Evolutionary conservation across 768 basidiomycete genomes (phyloP), one percentile per base, ranked within the genome.

Genomic region (Trametes cinnabarina): DNA sequence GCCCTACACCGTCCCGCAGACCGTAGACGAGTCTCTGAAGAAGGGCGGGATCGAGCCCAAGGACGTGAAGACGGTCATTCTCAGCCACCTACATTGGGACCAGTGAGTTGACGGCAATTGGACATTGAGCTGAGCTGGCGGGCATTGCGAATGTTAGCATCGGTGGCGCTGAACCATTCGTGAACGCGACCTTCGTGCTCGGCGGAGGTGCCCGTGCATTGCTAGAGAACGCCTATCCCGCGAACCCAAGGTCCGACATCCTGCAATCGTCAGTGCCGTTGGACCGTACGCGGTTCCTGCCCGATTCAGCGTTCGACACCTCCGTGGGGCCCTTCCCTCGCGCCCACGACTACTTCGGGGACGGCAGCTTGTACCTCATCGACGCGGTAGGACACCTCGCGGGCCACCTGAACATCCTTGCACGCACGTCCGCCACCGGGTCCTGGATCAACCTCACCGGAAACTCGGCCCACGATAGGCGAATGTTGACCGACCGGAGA

Each of bases 1-100:
- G 30, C 35, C 48, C 5, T 42, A 44, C 32, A 44, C 35, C 7
- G 59, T 65, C 11, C 60, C 61, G 12, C 59, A 65, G 41, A 66
- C 59, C 46, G 80, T 80, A 17, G 71, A 69, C 4, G 78, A 84
- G 57, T 82, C 81, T 4, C 72, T 85, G 17, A 64, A 51, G 9
- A 79, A 78, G 50, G 84, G 84, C 11, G 80, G 81, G 0, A 44
- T 78, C 0, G 61, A 70, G 4, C 78, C 82, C 0, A 63, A 66
- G 17, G 72, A 81, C 17, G 74, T 84, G 41, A 67, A 77, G 22
- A 72, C 71, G 1, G 73, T 83, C 28, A 73, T 79, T 26, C 49
- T 83, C 23, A 82, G 80, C 28, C 84, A 85, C 59, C 61, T 78
- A 35, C 82, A 84, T 61, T 85, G 74, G 64, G 84, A 85, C 62